Percentiles rank a stretch among this genome's conserved stretches.
phyloP scores from a whole-genome alignment of 768 basidiomycete species.

The Lactifluus rugatus region DNA sequence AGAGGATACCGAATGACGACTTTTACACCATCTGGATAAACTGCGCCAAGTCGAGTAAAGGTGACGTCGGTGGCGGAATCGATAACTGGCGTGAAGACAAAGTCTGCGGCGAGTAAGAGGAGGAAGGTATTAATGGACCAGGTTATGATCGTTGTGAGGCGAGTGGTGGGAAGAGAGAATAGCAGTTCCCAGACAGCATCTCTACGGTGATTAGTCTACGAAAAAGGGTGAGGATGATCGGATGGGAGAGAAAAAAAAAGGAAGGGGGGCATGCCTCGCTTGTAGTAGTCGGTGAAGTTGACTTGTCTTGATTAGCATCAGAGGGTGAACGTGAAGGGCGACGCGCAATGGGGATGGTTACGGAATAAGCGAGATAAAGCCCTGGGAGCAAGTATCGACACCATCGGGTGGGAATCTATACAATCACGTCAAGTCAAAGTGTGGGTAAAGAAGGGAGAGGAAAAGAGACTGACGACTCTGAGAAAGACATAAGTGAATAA shows the following conservation, averaged over 20 bases:
- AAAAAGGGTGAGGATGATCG: constrained; percentile 7
- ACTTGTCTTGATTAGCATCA: neutral
- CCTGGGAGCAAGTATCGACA: constrained; percentile 28
- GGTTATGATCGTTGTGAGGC: constrained; percentile 20
- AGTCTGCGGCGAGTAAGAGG: constrained; percentile 35
- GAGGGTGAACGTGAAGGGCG: neutral
- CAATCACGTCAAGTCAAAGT: neutral
- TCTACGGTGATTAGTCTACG: neutral
- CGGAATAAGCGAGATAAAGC: constrained; percentile 8
- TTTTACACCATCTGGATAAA: constrained; percentile 55
- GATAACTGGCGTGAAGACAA: constrained; percentile 44
- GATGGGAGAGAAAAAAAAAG: constrained; percentile 25
- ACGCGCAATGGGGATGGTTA: constrained; percentile 16
- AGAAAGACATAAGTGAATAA: constrained; percentile 40
- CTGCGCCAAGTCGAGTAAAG: constrained; percentile 63
- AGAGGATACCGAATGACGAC: constrained; percentile 52
- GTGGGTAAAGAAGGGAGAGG: neutral
- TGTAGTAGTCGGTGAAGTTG: neutral
- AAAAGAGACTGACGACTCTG: constrained; percentile 33
- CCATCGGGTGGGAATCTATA: neutral
- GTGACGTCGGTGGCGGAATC: constrained; percentile 44
- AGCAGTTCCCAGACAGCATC: constrained; percentile 22
- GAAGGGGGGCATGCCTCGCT: constrained; percentile 26
- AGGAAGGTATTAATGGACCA: constrained; percentile 34
- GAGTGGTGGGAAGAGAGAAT: constrained; percentile 28